These are phyloP conservation scores for Logfia minima DNA, from an alignment of 129 eudicot genomes.

Conservation along the genomic window DNA sequence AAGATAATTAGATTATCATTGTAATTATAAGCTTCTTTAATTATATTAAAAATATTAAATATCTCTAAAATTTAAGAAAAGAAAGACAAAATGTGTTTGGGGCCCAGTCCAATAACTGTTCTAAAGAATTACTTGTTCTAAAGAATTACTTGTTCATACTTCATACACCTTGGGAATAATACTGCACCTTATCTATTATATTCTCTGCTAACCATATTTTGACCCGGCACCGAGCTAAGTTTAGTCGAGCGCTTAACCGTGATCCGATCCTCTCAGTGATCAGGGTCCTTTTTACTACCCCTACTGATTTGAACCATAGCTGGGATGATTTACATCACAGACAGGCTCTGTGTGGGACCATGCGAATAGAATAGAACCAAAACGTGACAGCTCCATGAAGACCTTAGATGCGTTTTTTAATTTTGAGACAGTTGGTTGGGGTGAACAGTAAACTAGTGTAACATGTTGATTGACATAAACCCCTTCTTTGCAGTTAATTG, in stretches of 20 bases:
- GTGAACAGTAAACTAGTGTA: background rate
- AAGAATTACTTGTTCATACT: background rate
- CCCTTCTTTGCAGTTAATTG: constrained; percentile 60
- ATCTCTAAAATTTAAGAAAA: background rate
- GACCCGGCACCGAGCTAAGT: background rate
- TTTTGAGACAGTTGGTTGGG: background rate
- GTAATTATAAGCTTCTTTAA: background rate
- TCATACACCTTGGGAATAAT: background rate
- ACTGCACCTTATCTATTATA: background rate
- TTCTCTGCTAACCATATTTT: background rate
- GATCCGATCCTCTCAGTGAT: background rate
- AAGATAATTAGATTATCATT: background rate
- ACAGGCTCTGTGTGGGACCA: background rate
- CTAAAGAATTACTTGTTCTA: background rate
- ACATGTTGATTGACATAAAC: constrained; percentile 9
- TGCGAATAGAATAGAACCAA: background rate
- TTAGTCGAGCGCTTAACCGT: no score
- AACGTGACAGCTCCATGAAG: background rate
- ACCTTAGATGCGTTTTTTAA: background rate
- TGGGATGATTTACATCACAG: background rate
- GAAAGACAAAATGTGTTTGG: background rate
- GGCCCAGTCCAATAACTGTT: background rate
- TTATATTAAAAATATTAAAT: background rate
- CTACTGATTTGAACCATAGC: background rate
- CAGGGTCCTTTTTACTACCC: background rate